These are phyloP conservation scores for Podaxis sp. DNA, from an alignment of 768 basidiomycete genomes.

Conservation along the genomic window DNA sequence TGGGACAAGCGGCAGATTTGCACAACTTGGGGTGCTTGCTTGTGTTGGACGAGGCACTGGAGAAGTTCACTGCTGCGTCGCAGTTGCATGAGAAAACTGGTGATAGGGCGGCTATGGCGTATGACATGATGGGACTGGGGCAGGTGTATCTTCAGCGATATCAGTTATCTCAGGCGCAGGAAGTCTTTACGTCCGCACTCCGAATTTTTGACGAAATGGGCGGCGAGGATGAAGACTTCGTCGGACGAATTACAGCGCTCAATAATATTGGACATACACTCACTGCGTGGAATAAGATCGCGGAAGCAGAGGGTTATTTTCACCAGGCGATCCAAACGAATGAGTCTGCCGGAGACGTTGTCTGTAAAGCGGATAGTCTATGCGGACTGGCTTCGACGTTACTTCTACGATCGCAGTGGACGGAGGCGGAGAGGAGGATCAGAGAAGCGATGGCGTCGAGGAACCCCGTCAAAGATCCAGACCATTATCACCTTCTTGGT, in stretches of 20 bases:
- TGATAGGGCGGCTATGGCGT: slow-evolving; percentile 23
- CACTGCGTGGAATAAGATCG: slow-evolving; percentile 19
- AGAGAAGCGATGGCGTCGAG: slow-evolving; percentile 24
- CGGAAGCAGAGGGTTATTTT: slow-evolving; percentile 24
- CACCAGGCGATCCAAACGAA: slow-evolving; percentile 20
- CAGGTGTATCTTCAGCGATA: slow-evolving; percentile 22
- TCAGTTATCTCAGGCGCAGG: slow-evolving; percentile 15
- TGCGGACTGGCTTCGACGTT: slow-evolving; percentile 23
- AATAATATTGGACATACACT: slow-evolving; percentile 25
- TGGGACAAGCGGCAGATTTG: slow-evolving; percentile 29
- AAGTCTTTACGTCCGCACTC: slow-evolving; percentile 18
- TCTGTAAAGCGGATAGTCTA: slow-evolving; percentile 25
- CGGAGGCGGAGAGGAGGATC: slow-evolving; percentile 21
- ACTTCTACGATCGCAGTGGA: slow-evolving; percentile 27
- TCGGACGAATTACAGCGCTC: slow-evolving; percentile 24
- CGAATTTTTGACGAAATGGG: slow-evolving; percentile 18
- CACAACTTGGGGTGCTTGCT: slow-evolving; percentile 26
- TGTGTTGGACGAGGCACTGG: slow-evolving; percentile 17
- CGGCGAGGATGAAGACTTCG: slow-evolving; percentile 15
- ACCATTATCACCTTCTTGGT: slow-evolving; percentile 26
- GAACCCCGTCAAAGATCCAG: slow-evolving; percentile 23
- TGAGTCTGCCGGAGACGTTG: slow-evolving; percentile 18
- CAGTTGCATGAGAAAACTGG: slow-evolving; percentile 21
- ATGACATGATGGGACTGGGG: slow-evolving; percentile 26
- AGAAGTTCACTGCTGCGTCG: slow-evolving; percentile 18